phyloP scores from a whole-genome alignment of 768 basidiomycete genomes.

The Pisolithus marmoratus region DNA sequence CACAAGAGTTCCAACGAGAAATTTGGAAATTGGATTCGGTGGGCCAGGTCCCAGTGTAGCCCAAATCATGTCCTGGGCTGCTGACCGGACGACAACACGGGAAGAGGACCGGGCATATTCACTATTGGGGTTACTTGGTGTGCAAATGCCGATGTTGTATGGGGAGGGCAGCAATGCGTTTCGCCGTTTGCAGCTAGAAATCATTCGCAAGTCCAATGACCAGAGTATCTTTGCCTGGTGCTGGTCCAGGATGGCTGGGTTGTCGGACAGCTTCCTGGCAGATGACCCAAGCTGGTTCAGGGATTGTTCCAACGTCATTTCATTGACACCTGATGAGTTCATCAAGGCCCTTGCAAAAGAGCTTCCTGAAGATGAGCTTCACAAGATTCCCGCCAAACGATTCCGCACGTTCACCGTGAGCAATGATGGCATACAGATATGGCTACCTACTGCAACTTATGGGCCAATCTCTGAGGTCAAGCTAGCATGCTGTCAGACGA shows the following conservation, averaged over 20 bases:
- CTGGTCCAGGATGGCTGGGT: too few relatives aligned
- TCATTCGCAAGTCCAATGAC: too few relatives aligned
- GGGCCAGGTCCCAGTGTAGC: background rate
- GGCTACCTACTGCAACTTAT: background rate
- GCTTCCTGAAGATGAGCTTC: background rate
- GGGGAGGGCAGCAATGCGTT: too few relatives aligned
- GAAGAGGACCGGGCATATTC: too few relatives aligned
- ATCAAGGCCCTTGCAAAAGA: background rate
- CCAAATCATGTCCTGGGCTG: too few relatives aligned
- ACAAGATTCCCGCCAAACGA: background rate
- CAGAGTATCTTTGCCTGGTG: too few relatives aligned
- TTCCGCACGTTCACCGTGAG: background rate
- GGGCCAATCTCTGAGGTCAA: background rate
- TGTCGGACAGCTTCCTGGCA: too few relatives aligned
- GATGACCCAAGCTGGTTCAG: too few relatives aligned
- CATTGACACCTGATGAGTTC: background rate
- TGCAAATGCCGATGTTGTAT: too few relatives aligned
- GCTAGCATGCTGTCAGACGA: background rate
- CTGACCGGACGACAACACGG: too few relatives aligned
- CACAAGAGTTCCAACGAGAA: background rate
- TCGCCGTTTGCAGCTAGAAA: too few relatives aligned
- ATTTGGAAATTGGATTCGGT: conserved; percentile 1
- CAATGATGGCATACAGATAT: background rate
- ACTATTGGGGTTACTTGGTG: too few relatives aligned
- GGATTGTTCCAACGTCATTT: background rate